phyloP scores from a whole-genome alignment of 441 rosid genomes.

The Adansonia grandidieri region DNA sequence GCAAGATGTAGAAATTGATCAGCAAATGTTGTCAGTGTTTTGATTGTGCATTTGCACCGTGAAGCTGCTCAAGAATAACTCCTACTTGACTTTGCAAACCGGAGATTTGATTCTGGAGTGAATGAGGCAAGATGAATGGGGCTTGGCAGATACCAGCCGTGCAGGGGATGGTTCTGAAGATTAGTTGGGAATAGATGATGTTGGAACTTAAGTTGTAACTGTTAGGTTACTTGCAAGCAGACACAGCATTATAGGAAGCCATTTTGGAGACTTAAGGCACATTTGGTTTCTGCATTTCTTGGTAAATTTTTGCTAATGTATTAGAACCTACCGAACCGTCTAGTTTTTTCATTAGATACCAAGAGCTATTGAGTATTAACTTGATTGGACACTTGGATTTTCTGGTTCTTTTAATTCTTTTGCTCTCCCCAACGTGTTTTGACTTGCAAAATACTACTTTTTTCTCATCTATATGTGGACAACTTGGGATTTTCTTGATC shows the following conservation, averaged over 20 bases:
- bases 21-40: slow-evolving; percentile 38
- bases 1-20: slow-evolving; percentile 52
- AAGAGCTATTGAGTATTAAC: background rate
- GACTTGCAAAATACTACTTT: background rate
- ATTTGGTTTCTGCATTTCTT: slow-evolving; percentile 46
- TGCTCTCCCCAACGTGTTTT: slow-evolving; percentile 32
- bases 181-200: slow-evolving; percentile 31
- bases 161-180: slow-evolving; percentile 27
- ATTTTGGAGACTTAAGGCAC: slow-evolving; percentile 33
- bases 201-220: slow-evolving; percentile 33
- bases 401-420: slow-evolving; percentile 2
- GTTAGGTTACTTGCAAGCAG: slow-evolving; percentile 38
- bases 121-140: slow-evolving; percentile 27
- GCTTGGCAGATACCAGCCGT: background rate
- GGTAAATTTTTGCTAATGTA: background rate
- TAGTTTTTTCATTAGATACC: slow-evolving; percentile 11
- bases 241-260: slow-evolving; percentile 39
- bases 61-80: slow-evolving; percentile 46
- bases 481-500: slow-evolving; percentile 8
- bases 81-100: slow-evolving; percentile 47
- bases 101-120: slow-evolving; percentile 43
- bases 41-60: slow-evolving; percentile 34
- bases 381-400: background rate
- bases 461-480: background rate
- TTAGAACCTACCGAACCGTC: background rate